phyloP scores from a whole-genome alignment of 2,329 filamentous ascomycete species.

The Beauveria asiatica region DNA sequence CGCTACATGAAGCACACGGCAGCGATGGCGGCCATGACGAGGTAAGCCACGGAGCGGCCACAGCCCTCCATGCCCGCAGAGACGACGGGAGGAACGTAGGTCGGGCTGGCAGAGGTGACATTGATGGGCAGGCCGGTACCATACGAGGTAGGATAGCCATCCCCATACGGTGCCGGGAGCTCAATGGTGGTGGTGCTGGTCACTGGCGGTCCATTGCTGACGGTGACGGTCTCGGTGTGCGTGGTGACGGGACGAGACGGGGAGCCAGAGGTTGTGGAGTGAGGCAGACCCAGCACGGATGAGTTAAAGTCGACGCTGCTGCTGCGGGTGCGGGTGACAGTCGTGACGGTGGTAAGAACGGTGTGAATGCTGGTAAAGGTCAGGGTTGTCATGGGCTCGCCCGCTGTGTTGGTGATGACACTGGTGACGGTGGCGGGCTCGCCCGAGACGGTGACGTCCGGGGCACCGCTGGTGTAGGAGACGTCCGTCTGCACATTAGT shows the following conservation, averaged over 20 bases:
- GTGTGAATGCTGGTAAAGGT: constrained; percentile 21
- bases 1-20: not conserved
- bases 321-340: constrained; percentile 11
- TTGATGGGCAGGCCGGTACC: constrained; percentile 22
- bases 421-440: constrained; percentile 24
- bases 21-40: not conserved
- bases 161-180: constrained; percentile 15
- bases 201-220: constrained; percentile 20
- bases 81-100: constrained; percentile 11
- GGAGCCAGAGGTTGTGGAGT: not conserved
- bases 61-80: constrained; percentile 19
- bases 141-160: constrained; percentile 6
- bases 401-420: constrained; percentile 14
- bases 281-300: constrained; percentile 8
- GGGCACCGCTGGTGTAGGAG: constrained; percentile 5
- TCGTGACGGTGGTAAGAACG: constrained; percentile 19
- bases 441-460: constrained; percentile 19
- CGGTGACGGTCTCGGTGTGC: constrained; percentile 24
- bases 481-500: constrained; percentile 19
- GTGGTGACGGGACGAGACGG: constrained; percentile 15
- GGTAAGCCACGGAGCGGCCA: constrained; percentile 14
- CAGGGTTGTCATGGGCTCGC: constrained; percentile 16
- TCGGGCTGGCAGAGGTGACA: constrained; percentile 18
- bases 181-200: constrained; percentile 26
- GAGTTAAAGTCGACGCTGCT: constrained; percentile 11